Evolutionary conservation across 1,284 basidiomycete species (phyloP).

Genomic region (Vanrija pseudolonga): DNA sequence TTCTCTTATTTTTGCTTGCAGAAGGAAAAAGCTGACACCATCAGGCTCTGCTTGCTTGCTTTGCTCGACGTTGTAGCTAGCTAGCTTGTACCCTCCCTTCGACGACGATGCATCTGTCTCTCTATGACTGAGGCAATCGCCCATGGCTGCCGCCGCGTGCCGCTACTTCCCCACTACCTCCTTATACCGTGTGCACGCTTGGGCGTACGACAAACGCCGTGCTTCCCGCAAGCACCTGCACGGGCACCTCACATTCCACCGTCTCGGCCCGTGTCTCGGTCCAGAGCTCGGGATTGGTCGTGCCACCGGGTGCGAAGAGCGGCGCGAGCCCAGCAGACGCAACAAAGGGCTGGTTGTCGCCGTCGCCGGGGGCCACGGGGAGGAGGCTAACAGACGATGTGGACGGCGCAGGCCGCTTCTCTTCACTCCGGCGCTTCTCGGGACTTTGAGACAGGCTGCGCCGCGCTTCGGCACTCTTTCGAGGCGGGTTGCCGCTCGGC

Average conservation of each 20-base stretch:
- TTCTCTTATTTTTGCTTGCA: background rate
- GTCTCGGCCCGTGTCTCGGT: constrained; percentile 65
- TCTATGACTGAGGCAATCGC: no score
- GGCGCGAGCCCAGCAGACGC: constrained; percentile 61
- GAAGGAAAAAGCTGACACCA: background rate
- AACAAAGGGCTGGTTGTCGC: constrained; percentile 16
- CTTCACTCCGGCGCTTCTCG: constrained; percentile 51
- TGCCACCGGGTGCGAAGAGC: constrained; percentile 26
- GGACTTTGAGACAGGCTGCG: background rate
- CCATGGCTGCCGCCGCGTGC: no score
- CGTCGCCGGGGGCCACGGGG: constrained; percentile 14
- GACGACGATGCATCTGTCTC: no score
- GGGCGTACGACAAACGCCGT: constrained; percentile 63
- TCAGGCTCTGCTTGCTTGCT: no score
- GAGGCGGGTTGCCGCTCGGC: constrained; percentile 38
- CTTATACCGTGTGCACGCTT: constrained; percentile 22
- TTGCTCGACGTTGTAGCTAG: no score
- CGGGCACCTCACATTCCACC: constrained; percentile 87
- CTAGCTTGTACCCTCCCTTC: no score
- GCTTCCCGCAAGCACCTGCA: constrained; percentile 80
- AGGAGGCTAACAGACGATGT: constrained; percentile 52
- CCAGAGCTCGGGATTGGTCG: constrained; percentile 12
- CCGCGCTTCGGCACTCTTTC: constrained; percentile 30
- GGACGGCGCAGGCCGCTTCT: constrained; percentile 59
- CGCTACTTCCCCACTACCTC: background rate